Conservation (phyloP, 441 rosid genomes). For the Cnidoscolus chayamansa region DNA sequence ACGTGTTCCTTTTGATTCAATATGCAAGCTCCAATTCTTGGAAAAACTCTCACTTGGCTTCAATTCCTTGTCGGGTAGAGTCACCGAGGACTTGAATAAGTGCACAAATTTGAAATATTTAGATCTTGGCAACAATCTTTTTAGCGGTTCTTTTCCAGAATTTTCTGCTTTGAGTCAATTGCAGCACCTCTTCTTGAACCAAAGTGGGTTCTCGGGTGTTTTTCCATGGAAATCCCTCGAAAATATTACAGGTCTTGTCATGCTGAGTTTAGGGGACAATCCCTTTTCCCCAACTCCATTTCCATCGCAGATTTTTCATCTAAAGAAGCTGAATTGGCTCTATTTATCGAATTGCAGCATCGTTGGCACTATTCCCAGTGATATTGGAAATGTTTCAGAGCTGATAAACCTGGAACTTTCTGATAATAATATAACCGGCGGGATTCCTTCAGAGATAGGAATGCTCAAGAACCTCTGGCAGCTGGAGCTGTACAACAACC, state of each 20-base stretch:
- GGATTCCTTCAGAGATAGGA: constrained; percentile 60
- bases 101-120: constrained; percentile 61
- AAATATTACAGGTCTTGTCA: constrained; percentile 47
- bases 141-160: constrained; percentile 60
- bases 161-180: constrained; percentile 50
- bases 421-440: constrained; percentile 47
- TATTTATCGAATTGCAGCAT: constrained; percentile 65
- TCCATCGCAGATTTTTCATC: constrained; percentile 45
- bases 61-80: constrained; percentile 50
- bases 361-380: constrained; percentile 51
- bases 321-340: constrained; percentile 55
- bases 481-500: constrained; percentile 63
- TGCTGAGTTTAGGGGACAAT: constrained; percentile 75
- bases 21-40: constrained; percentile 58
- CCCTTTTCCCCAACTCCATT: constrained; percentile 45
- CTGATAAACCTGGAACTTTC: constrained; percentile 60
- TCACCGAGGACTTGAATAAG: constrained; percentile 38
- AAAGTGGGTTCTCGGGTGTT: constrained; percentile 54
- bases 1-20: constrained; percentile 44
- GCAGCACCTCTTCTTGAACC: constrained; percentile 52
- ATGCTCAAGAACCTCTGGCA: constrained; percentile 61
- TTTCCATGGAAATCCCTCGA: constrained; percentile 71
- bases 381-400: constrained; percentile 58
- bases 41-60: constrained; percentile 64
- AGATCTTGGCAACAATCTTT: constrained; percentile 73